Conservation (phyloP, 805 yeast species). For the Isabelozyma rhagii region DNA sequence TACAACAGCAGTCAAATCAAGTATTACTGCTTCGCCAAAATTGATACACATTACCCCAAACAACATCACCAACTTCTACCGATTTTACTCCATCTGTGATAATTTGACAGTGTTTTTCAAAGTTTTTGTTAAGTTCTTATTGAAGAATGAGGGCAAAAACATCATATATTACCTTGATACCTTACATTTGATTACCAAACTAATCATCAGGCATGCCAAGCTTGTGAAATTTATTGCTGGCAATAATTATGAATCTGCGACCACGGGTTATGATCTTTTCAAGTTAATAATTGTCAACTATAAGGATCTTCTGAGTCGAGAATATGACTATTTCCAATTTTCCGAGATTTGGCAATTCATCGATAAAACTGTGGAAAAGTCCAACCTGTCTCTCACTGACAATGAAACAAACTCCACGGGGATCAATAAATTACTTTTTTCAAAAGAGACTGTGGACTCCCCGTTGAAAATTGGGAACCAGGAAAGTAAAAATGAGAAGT, state of each 20-base stretch:
- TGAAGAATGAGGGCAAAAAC: constrained; percentile 38
- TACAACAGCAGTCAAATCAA: constrained; percentile 38
- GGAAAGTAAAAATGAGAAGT: constrained; percentile 14
- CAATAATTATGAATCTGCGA: constrained; percentile 17
- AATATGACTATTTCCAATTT: constrained; percentile 31
- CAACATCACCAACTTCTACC: constrained; percentile 27
- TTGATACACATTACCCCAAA: constrained; percentile 33
- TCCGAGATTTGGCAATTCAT: constrained; percentile 34
- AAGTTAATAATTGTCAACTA: constrained; percentile 29
- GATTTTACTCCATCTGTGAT: constrained; percentile 36
- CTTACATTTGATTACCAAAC: constrained; percentile 28
- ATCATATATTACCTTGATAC: constrained; percentile 42
- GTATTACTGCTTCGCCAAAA: constrained; percentile 29
- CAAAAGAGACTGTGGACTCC: constrained; percentile 28
- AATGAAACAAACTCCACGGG: neutral
- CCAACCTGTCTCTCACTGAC: neutral
- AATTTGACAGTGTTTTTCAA: constrained; percentile 40
- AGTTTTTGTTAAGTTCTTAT: constrained; percentile 26
- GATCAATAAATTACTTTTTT: constrained; percentile 8
- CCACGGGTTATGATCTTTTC: constrained; percentile 34
- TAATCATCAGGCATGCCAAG: constrained; percentile 30
- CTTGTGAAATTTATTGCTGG: constrained; percentile 34
- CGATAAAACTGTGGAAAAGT: constrained; percentile 21
- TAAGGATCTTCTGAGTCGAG: constrained; percentile 31
- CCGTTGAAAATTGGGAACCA: constrained; percentile 30